phyloP scores from a whole-genome alignment of 129 eudicot species.

The Kitagawia praeruptora region DNA sequence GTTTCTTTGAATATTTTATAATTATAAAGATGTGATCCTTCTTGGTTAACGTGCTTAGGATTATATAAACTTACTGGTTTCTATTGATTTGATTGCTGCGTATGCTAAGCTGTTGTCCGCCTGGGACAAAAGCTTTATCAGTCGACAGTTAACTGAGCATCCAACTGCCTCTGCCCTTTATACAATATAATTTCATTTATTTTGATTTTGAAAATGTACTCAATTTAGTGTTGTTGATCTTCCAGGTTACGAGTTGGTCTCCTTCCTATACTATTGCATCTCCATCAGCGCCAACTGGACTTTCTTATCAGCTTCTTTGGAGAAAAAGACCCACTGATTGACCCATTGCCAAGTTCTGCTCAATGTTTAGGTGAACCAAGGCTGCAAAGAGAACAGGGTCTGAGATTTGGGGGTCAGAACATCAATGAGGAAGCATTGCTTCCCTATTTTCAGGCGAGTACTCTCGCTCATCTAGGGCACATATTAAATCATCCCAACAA shows the following conservation, averaged over 20 bases:
- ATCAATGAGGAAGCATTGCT: constrained; percentile 80
- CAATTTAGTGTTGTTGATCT: neutral
- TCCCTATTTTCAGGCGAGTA: constrained; percentile 85
- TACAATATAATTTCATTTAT: neutral
- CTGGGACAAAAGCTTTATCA: neutral
- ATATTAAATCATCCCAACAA: neutral
- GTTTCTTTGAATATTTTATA: neutral
- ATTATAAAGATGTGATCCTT: neutral
- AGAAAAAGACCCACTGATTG: constrained; percentile 40
- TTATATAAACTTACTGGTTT: neutral
- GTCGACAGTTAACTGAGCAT: neutral
- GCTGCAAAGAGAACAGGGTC: constrained; percentile 14
- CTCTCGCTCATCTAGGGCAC: neutral
- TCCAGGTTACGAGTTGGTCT: constrained; percentile 67
- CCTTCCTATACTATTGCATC: constrained; percentile 88
- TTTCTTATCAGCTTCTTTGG: constrained; percentile 76
- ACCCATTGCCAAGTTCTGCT: constrained; percentile 18
- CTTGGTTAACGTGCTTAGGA: neutral
- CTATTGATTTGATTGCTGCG: neutral
- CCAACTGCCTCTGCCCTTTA: neutral
- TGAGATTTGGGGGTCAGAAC: constrained; percentile 21
- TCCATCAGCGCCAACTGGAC: constrained; percentile 92
- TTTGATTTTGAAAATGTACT: neutral
- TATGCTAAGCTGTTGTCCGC: neutral
- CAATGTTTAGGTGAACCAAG: constrained; percentile 29